A percentile compares a stretch with the other conserved stretches of the same genome.
Evolutionary conservation across 2,329 filamentous ascomycete species (phyloP).

Genomic region (Colletotrichum orbiculare): DNA sequence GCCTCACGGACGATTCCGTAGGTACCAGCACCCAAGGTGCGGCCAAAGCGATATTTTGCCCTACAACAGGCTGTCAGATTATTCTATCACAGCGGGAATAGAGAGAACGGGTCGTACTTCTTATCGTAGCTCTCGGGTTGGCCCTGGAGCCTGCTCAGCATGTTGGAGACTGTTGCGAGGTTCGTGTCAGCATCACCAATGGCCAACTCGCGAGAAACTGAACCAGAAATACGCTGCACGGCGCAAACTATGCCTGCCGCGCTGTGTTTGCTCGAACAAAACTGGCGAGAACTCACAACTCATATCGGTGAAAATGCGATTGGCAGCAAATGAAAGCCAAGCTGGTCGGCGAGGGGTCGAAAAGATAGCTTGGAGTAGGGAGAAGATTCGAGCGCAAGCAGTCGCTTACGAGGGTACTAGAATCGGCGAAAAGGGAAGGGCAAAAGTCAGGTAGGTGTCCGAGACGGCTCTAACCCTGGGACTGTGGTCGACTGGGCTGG

Average conservation of each 20-base stretch:
- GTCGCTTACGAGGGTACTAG: conserved; percentile 14
- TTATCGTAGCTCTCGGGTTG: conserved; percentile 99
- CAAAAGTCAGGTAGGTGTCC: conserved; percentile 25
- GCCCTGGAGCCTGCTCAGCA: conserved; percentile 95
- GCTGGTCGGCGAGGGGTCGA: conserved; percentile 3
- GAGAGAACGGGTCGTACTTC: conserved; percentile 71
- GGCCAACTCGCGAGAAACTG: not conserved
- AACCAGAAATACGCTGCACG: too few relatives aligned
- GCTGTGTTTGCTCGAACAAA: not conserved
- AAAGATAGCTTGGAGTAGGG: conserved; percentile 19
- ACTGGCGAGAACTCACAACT: conserved; percentile 49
- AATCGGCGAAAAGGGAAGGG: conserved; percentile 21
- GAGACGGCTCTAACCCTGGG: conserved; percentile 32
- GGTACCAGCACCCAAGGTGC: conserved; percentile 93
- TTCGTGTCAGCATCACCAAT: conserved; percentile 40
- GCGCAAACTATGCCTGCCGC: not conserved
- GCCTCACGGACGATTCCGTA: conserved; percentile 99
- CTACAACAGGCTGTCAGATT: conserved; percentile 55
- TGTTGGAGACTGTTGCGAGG: conserved; percentile 74
- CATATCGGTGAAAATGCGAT: conserved; percentile 43
- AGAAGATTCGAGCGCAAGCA: conserved; percentile 25
- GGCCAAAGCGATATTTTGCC: conserved; percentile 89
- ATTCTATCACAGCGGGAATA: conserved; percentile 27
- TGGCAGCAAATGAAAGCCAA: conserved; percentile 1
- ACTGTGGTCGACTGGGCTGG: not conserved